Evolutionary conservation across 1,284 basidiomycete genomes (phyloP), one percentile per base, ranked within the genome.

Genomic region (Pascua sp.): DNA sequence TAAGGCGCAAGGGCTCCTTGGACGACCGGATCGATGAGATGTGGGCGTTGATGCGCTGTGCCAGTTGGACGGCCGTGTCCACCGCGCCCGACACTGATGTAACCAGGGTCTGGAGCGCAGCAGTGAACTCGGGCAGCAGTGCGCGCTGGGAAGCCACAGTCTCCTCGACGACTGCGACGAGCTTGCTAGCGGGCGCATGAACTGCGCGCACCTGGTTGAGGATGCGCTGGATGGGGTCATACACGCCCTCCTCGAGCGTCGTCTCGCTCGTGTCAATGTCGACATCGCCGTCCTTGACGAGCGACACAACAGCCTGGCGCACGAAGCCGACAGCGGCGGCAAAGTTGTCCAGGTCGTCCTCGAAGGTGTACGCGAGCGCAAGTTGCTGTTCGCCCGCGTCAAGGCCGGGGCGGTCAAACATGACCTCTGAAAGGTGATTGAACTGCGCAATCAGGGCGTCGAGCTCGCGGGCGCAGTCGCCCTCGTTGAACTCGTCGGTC

Each of bases 21-120:
- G 85, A 83, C 11, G 82, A 79, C 46, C 90, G 85, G 9, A 89
- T 83, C 51, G 91, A 87, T 51, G 82, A 81, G 15, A 91, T 79
- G 71, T 96, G 88, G 1, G 85, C 85, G 76, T 88, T 87, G 47
- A 92, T 86, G 67, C 87, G 82, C 80, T 94, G 90, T 0, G 91
- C 92, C 49, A 96, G 83, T 89, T 91, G 88, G 57, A 94, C 88
- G 66, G 90, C 89, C 67, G 95, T 90, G 75, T 93, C 90, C 61
- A 90, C 86, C 2, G 92, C 83, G 63, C 91, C 89, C 0, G 88
- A 86, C 2, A 90, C 85, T 16, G 84, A 81, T 53, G 86, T 84
- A 55, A 83, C 86, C 15, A 94, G 76, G 1, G 83, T 81, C 61
- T 86, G 84, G 61, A 95, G 83, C 44, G 87, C 85, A 3, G 85